These are phyloP conservation scores for Picochlorum sp. DNA, from an alignment of 139 green algal species.

Conservation along the genomic window DNA sequence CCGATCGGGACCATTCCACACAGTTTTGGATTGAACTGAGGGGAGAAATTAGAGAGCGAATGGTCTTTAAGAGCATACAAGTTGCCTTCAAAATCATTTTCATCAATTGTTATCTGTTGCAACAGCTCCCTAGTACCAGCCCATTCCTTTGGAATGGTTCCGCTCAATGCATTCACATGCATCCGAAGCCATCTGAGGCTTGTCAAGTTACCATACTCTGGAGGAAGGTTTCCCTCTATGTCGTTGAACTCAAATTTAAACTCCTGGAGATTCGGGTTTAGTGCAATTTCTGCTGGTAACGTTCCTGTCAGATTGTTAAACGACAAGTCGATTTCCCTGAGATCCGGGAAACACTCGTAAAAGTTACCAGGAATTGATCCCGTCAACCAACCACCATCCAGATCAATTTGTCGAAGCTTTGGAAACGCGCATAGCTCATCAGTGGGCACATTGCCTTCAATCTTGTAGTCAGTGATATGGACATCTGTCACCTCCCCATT, in stretches of 20 bases:
- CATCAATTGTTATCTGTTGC: neutral
- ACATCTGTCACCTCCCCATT: slow-evolving; percentile 22
- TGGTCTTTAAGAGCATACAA: slow-evolving; percentile 22
- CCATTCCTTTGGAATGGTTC: slow-evolving; percentile 7
- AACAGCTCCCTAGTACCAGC: neutral
- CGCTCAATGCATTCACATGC: slow-evolving; percentile 19
- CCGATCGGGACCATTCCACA: slow-evolving; percentile 40
- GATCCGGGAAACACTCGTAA: slow-evolving; percentile 19
- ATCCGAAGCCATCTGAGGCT: slow-evolving; percentile 15
- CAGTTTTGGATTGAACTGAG: slow-evolving; percentile 28
- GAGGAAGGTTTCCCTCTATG: slow-evolving; percentile 17
- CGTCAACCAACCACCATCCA: slow-evolving; percentile 21
- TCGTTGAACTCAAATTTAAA: slow-evolving; percentile 20
- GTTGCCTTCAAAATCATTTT: slow-evolving; percentile 32
- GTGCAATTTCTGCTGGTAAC: slow-evolving; percentile 19
- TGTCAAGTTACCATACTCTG: slow-evolving; percentile 13
- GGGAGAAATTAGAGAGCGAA: slow-evolving; percentile 13
- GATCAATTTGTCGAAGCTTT: slow-evolving; percentile 16
- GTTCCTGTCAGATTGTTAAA: slow-evolving; percentile 27
- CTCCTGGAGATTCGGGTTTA: slow-evolving; percentile 14
- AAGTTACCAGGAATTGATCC: slow-evolving; percentile 19
- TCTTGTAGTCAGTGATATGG: slow-evolving; percentile 27
- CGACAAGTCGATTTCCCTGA: slow-evolving; percentile 31
- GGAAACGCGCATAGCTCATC: slow-evolving; percentile 22
- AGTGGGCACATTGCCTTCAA: slow-evolving; percentile 20